Conservation (phyloP, 2,329 filamentous ascomycete genomes). For the Fusarium sp. region DNA sequence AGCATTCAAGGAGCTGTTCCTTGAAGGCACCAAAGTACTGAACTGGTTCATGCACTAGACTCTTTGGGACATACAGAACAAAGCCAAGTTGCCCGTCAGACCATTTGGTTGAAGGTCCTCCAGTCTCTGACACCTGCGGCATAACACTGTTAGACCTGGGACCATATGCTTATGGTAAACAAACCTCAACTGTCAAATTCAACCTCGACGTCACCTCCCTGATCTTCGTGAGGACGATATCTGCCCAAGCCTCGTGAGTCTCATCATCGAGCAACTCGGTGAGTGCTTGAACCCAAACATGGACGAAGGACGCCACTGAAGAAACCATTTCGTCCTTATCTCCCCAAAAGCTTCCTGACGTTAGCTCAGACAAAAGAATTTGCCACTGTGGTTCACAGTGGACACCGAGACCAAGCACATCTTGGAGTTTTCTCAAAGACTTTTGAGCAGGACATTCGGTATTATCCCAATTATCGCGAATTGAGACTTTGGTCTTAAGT, state of each 20-base stretch:
- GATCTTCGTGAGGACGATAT: slow-evolving; percentile 56
- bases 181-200: slow-evolving; percentile 54
- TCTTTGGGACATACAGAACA: slow-evolving; percentile 55
- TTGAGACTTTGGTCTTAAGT: slow-evolving; percentile 56
- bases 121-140: slow-evolving; percentile 37
- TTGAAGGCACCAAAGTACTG: slow-evolving; percentile 55
- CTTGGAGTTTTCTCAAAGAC: slow-evolving; percentile 49
- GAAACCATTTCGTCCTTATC: slow-evolving; percentile 56
- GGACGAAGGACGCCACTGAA: slow-evolving; percentile 52
- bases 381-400: slow-evolving; percentile 59
- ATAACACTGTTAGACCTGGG: neutral
- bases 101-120: slow-evolving; percentile 54
- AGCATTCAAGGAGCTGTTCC: slow-evolving; percentile 52
- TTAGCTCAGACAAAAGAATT: slow-evolving; percentile 55
- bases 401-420: slow-evolving; percentile 56
- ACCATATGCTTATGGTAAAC: neutral
- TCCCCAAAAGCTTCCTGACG: slow-evolving; percentile 50
- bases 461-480: slow-evolving; percentile 60
- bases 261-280: slow-evolving; percentile 57
- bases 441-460: slow-evolving; percentile 50
- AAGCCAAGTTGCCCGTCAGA: slow-evolving; percentile 54
- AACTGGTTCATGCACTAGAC: slow-evolving; percentile 45
- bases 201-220: slow-evolving; percentile 45
- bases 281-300: slow-evolving; percentile 56
- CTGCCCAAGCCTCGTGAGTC: slow-evolving; percentile 56